Conservation (phyloP, 257 asterid species). For the Anisodus acutangulus region DNA sequence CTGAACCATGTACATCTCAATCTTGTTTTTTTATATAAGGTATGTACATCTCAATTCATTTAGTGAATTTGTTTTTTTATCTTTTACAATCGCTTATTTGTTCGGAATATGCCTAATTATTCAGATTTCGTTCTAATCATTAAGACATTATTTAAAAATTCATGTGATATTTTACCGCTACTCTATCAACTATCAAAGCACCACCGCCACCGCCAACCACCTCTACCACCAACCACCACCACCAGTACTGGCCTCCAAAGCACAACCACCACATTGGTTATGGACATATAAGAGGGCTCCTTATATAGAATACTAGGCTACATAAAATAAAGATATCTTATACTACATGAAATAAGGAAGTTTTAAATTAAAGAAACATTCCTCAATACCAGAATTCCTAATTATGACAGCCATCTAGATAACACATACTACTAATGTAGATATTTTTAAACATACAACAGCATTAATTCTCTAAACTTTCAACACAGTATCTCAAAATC, state of each 20-base stretch:
- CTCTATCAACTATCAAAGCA: not conserved
- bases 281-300: not conserved
- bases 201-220: not conserved
- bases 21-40: no score
- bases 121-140: not conserved
- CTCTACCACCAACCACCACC: not conserved
- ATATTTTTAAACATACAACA: not conserved
- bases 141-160: not conserved
- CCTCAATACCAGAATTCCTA: not conserved
- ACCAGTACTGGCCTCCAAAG: not conserved
- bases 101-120: not conserved
- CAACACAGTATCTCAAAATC: not conserved
- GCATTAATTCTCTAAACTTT: not conserved
- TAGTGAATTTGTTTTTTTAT: not conserved
- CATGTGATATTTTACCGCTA: not conserved
- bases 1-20: not conserved
- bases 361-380: not conserved
- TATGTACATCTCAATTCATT: not conserved
- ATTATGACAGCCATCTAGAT: not conserved
- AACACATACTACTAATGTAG: not conserved
- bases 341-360: not conserved
- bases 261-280: not conserved
- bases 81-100: constrained; percentile 8
- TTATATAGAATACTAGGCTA: not conserved
- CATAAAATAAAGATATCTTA: not conserved